Percentiles rank a stretch among this genome's conserved stretches.
Evolutionary conservation across 2,329 filamentous ascomycete species (phyloP).

Genomic region (Corinectria fuckeliana): DNA sequence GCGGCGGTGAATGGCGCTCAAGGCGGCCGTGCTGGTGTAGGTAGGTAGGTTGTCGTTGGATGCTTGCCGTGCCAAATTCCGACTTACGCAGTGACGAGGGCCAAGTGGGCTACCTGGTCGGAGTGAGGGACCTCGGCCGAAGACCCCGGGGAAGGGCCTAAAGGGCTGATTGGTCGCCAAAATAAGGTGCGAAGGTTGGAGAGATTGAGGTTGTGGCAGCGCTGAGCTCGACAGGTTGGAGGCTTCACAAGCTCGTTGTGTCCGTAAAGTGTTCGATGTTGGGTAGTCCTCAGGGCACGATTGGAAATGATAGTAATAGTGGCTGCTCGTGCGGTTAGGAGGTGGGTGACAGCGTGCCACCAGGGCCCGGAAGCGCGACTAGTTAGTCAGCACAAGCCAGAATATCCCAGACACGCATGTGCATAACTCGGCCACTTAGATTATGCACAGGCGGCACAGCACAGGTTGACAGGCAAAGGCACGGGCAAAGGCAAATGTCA

Average conservation of each 20-base stretch:
- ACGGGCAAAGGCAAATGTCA: neutral
- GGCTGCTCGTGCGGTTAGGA: slow-evolving; percentile 21
- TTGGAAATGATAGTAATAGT: slow-evolving; percentile 23
- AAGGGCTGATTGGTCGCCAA: slow-evolving; percentile 12
- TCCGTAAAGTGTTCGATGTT: neutral
- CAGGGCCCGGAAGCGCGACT: slow-evolving; percentile 8
- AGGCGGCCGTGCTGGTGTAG: neutral
- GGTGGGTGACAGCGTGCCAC: slow-evolving; percentile 9
- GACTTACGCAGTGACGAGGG: slow-evolving; percentile 37
- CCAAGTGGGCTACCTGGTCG: slow-evolving; percentile 28
- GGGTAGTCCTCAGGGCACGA: slow-evolving; percentile 15
- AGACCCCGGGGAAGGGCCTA: slow-evolving; percentile 9
- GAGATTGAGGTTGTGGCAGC: slow-evolving; percentile 5
- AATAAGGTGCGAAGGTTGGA: slow-evolving; percentile 2
- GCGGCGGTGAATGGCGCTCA: neutral
- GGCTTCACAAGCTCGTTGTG: slow-evolving; percentile 1
- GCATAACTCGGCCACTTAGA: neutral
- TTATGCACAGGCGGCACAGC: neutral
- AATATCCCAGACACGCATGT: neutral
- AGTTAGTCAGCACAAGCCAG: slow-evolving; percentile 13
- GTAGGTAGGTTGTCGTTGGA: neutral
- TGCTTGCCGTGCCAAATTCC: slow-evolving; percentile 24
- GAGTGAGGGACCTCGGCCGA: slow-evolving; percentile 22
- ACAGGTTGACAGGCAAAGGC: neutral
- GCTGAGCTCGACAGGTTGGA: slow-evolving; percentile 3